Conservation (phyloP, 176 grass and related monocot genomes). For the Thinopyrum elongatum region DNA sequence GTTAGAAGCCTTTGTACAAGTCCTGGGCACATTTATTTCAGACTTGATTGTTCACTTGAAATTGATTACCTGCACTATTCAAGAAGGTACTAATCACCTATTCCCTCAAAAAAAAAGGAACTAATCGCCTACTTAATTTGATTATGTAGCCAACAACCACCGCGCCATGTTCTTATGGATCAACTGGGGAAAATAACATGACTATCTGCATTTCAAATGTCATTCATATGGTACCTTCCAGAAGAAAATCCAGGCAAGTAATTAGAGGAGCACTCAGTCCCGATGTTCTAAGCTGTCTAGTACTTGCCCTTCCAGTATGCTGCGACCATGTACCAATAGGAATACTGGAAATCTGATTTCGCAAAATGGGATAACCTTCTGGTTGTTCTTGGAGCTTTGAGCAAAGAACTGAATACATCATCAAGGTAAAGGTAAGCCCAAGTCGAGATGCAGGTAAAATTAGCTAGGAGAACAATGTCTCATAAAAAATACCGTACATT, state of each 20-base stretch:
- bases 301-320: conserved; percentile 46
- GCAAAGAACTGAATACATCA: conserved; percentile 68
- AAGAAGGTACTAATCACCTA: conserved; percentile 26
- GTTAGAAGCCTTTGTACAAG: conserved; percentile 16
- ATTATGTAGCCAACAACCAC: neutral
- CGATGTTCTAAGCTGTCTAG: conserved; percentile 43
- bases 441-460: conserved; percentile 9
- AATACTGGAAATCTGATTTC: conserved; percentile 53
- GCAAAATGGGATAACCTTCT: conserved; percentile 50
- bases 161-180: neutral
- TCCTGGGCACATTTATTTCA: conserved; percentile 20
- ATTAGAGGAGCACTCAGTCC: conserved; percentile 37
- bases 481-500: conserved; percentile 48
- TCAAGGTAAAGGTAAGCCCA: conserved; percentile 27
- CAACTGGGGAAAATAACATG: conserved; percentile 20
- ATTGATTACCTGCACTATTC: conserved; percentile 22
- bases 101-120: conserved; percentile 3
- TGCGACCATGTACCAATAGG: conserved; percentile 68
- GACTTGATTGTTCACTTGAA: conserved; percentile 16
- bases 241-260: conserved; percentile 54
- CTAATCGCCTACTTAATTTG: conserved; percentile 26
- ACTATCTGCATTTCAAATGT: conserved; percentile 13
- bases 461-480: conserved; percentile 14
- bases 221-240: conserved; percentile 46
- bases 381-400: conserved; percentile 54